phyloP scores from a whole-genome alignment of 345 rosid genomes.

The Aegle marmelos region DNA sequence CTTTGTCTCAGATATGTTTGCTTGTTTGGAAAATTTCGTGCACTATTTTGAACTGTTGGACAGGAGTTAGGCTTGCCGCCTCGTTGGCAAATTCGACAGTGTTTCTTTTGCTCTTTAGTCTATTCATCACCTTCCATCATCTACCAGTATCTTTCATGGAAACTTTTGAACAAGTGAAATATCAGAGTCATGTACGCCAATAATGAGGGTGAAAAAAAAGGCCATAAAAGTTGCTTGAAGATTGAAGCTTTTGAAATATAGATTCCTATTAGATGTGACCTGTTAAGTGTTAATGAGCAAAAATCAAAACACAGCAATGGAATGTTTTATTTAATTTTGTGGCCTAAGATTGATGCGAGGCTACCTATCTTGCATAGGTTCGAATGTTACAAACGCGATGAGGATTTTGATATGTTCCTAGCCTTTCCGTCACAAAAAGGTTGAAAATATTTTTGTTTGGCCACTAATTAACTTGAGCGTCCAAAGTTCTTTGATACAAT shows the following conservation, averaged over 20 bases:
- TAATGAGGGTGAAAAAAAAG: neutral
- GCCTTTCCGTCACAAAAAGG: no score
- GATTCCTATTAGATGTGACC: neutral
- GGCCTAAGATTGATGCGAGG: no score
- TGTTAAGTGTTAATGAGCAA: no score
- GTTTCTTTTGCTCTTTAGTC: constrained; percentile 2
- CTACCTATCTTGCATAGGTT: no score
- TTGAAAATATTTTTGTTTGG: no score
- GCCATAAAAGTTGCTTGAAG: neutral
- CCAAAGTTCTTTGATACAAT: no score
- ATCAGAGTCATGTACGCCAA: constrained; percentile 22
- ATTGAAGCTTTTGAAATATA: neutral
- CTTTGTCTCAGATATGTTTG: constrained; percentile 6
- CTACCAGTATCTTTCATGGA: constrained; percentile 7
- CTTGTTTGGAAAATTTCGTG: neutral
- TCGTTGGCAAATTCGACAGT: neutral
- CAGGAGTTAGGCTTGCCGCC: neutral
- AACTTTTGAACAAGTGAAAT: constrained; percentile 1
- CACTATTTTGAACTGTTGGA: neutral
- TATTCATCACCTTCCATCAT: constrained; percentile 5
- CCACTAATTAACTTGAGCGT: no score
- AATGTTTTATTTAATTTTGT: neutral
- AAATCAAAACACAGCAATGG: neutral
- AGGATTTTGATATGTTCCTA: no score
- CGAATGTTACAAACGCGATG: no score